Evolutionary conservation across 2,329 filamentous ascomycete species (phyloP), one percentile per base, ranked within the genome.

Genomic region (Pseudogymnoascus sp.): DNA sequence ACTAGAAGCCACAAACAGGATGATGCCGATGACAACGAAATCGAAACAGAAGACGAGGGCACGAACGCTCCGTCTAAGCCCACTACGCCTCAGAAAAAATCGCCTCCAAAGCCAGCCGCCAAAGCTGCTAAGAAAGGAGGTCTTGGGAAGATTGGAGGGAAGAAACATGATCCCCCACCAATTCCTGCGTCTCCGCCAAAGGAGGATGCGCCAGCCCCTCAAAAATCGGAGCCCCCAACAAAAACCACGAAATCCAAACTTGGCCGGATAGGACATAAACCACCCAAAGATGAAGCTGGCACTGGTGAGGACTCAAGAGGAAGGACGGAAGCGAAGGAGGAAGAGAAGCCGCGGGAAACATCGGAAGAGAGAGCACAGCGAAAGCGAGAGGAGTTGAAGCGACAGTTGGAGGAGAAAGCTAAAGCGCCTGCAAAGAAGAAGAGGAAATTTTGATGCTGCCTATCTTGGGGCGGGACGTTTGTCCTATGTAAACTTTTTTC

Each of bases 361-460:
- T 70, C 66, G 14, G 28, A 65, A 38, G 72, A 74, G 62, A 68
- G 69, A 35, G 72, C 72, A 14, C 65, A 73, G 65, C 68, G 65
- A 61, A 74, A 71, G 61, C 66, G 72, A 28, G 64, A 61, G 24
- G 59, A 66, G 62, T 59, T 73, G 63, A 70, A 70, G 59, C 68
- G 64, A 61, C 68, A 73, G 59, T 65, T 74, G 64, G 72, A 72
- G 60, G 68, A 65, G 62, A 74, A 74, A 61, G 67, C 68, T 8
- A 71, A 68, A 53, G 68, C 65, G 12, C 71, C 72, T 12, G 67
- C 63, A 11, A 74, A 71, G 62, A 74, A 74, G 65, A 74, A 72
- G 65, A 67, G 71, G 64, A 74, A 71, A 40, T 74, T 74, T 65
- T 74, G 61, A 70, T 63, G 50, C 2, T 33, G n/a, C 24, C 14